Percentiles rank a stretch among this genome's conserved stretches.
These are phyloP conservation scores for Penicillium nordicum DNA, from an alignment of 2,329 filamentous ascomycete species.

Conservation along the genomic window DNA sequence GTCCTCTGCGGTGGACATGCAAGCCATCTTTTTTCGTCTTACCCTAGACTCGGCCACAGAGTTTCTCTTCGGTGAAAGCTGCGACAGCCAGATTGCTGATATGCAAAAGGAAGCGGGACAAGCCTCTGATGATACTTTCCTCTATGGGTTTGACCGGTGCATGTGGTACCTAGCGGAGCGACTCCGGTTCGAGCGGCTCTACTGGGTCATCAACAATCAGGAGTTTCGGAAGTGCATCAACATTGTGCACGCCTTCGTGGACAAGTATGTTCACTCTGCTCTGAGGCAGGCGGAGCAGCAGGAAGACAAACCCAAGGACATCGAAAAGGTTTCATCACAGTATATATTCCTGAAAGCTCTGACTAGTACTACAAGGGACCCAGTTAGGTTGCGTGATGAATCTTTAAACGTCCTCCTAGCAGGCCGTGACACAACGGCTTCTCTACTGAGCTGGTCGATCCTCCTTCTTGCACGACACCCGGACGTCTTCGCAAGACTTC, in stretches of 20 bases:
- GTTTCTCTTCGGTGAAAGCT: constrained; percentile 60
- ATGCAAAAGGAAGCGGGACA: background rate
- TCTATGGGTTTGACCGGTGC: background rate
- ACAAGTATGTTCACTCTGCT: background rate
- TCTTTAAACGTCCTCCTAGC: constrained; percentile 72
- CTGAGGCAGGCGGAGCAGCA: background rate
- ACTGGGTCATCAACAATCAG: background rate
- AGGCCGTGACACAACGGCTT: constrained; percentile 72
- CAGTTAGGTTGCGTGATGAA: constrained; percentile 61
- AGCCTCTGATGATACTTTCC: background rate
- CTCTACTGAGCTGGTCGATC: constrained; percentile 69
- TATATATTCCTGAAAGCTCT: constrained; percentile 2
- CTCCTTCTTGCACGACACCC: constrained; percentile 74
- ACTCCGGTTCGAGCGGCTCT: constrained; percentile 1
- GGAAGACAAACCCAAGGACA: background rate
- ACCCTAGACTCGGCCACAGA: constrained; percentile 67
- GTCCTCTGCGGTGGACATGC: constrained; percentile 53
- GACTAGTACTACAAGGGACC: background rate
- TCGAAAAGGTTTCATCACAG: background rate
- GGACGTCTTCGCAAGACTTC: constrained; percentile 60
- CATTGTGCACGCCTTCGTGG: background rate
- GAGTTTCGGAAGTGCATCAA: constrained; percentile 3
- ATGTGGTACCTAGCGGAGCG: constrained; percentile 1
- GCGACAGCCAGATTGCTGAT: background rate
- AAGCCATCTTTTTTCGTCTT: constrained; percentile 61